These are phyloP conservation scores for Onygenales sp. DNA, from an alignment of 2,329 filamentous ascomycete genomes.

Conservation along the genomic window DNA sequence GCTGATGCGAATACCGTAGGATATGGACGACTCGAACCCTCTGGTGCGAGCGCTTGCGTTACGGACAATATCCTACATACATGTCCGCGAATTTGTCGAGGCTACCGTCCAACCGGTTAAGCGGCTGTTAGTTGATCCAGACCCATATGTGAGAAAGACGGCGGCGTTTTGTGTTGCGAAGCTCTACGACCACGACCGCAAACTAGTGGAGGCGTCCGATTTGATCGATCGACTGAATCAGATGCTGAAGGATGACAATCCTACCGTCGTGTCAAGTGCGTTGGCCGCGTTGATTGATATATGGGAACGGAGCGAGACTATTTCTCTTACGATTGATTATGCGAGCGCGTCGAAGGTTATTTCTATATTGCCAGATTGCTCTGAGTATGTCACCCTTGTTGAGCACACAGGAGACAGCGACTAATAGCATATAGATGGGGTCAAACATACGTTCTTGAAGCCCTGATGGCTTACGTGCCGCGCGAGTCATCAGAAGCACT, in stretches of 20 bases:
- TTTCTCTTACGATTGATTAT: conserved; percentile 97
- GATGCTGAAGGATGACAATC: conserved; percentile 89
- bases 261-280: conserved; percentile 91
- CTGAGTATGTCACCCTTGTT: conserved; percentile 58
- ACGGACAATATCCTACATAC: conserved; percentile 93
- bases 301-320: conserved; percentile 94
- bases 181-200: conserved; percentile 89
- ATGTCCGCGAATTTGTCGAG: conserved; percentile 92
- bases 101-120: conserved; percentile 79
- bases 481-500: conserved; percentile 82
- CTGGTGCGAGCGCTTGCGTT: conserved; percentile 85
- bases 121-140: conserved; percentile 69
- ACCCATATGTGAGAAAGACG: conserved; percentile 96
- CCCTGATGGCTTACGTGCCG: conserved; percentile 94
- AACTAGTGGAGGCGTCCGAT: conserved; percentile 81
- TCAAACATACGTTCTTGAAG: conserved; percentile 96
- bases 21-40: conserved; percentile 89
- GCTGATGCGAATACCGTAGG: conserved; percentile 40
- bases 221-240: conserved; percentile 85
- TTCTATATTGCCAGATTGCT: conserved; percentile 90
- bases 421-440: conserved; percentile 61
- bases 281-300: conserved; percentile 90
- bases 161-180: conserved; percentile 95
- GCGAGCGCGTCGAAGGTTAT: conserved; percentile 96
- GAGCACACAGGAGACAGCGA: neutral